Base-by-base conservation (phyloP, 164 flowering plant genomes). In the Protea cynaroides region DNA sequence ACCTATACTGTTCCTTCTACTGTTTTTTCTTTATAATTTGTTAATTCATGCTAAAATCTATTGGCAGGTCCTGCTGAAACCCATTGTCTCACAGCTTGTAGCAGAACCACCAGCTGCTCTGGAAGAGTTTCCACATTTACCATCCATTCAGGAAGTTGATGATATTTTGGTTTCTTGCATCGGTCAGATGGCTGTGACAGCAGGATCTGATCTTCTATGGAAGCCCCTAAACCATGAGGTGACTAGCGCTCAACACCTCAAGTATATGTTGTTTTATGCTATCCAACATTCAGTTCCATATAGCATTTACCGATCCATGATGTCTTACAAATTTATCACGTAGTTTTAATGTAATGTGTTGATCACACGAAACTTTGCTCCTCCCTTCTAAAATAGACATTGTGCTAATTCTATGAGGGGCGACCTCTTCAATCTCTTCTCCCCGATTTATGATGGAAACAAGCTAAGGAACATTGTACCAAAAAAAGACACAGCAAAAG, bases 101-200 rank as follows among this genome's bases (percentile, higher is more conserved):
- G 74, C 58, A 7, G 91, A 86, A 13, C 91, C 94, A 54, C 98
- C 97, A 64, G 58, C 59, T 56, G 70, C 72, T 53, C 63, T 83
- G 0, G 84, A 79, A 24, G 83, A 80, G 47, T 61, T 78, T 63
- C 71, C 81, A 10, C 70, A 74, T 50, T 37, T 83, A 17, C 97
- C 96, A 10, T 78, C 86, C 18, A 77, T 84, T 53, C 36, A 75
- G 34, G 92, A 89, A 69, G 92, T 94, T 44, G 96, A 91, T 75
- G 88, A 82, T 54, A 64, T 81, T 40, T 69, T 90, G 76, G 91
- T 94, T 61, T 58, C 66, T n/a, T 90, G 96, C 70, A 58, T 86
- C 58, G 96, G 96, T 58, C 97, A 91, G 76, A 90, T 94, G 98
- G 97, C 98, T 63, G 86, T 87, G 43, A 75, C 91, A 56, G 83